phyloP scores from a whole-genome alignment of 2,329 filamentous ascomycete genomes.

The Albifimbria verrucaria region DNA sequence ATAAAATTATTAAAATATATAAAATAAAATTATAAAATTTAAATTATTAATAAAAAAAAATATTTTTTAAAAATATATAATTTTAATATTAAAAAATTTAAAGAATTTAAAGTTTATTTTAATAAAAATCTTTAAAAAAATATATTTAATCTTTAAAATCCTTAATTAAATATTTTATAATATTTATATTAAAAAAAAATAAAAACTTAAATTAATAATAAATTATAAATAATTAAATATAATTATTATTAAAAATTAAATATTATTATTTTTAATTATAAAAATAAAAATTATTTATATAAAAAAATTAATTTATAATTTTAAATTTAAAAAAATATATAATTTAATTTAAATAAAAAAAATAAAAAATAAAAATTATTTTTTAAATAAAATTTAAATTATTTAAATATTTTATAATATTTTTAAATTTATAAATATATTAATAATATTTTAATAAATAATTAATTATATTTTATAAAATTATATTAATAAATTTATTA shows the following conservation, averaged over 20 bases:
- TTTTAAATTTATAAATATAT: neutral
- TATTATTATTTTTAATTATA: neutral
- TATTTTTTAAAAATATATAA: neutral
- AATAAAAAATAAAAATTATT: neutral
- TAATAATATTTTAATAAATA: constrained; percentile 2
- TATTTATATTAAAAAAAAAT: neutral
- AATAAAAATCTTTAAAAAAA: constrained; percentile 2
- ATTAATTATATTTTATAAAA: constrained; percentile 1
- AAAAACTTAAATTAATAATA: constrained; percentile 3
- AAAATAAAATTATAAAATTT: neutral
- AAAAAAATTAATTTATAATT: neutral
- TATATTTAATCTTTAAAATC: constrained; percentile 4
- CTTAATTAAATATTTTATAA: too few relatives aligned
- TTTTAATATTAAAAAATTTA: neutral
- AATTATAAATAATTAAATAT: neutral
- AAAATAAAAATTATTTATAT: constrained; percentile 1
- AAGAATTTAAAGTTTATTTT: constrained; percentile 2
- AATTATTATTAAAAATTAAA: neutral
- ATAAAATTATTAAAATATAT: constrained; percentile 1
- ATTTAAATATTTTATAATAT: neutral
- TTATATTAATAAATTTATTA: neutral
- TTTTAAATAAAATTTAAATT: neutral
- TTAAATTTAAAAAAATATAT: neutral
- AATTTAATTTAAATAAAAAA: neutral
- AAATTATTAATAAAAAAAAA: neutral